Conservation (phyloP, 495 filamentous ascomycete species). For the Trichocladium uniseriatum region DNA sequence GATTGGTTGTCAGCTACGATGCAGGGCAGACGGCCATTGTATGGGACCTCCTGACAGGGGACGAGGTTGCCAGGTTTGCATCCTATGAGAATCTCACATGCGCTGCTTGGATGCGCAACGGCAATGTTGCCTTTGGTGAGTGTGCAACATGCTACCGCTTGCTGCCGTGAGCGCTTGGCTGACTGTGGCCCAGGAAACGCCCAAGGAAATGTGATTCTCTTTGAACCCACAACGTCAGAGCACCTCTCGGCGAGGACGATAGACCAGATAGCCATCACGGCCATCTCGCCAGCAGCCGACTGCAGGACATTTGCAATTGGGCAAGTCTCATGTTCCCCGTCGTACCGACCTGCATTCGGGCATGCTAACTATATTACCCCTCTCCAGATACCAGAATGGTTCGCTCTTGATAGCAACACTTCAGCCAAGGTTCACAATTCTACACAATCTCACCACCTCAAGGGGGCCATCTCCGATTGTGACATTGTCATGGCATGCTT, state of each 20-base stretch:
- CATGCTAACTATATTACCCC: neutral
- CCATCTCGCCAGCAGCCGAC: slow-evolving; percentile 82
- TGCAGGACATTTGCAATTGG: slow-evolving; percentile 96
- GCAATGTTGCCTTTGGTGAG: slow-evolving; percentile 92
- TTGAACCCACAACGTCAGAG: slow-evolving; percentile 87
- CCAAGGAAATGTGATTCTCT: slow-evolving; percentile 88
- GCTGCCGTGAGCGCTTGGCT: slow-evolving; percentile 6
- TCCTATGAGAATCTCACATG: slow-evolving; percentile 79
- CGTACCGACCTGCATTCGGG: neutral
- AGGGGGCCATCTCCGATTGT: slow-evolving; percentile 80
- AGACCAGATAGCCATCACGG: slow-evolving; percentile 81
- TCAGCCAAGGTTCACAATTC: slow-evolving; percentile 85
- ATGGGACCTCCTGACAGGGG: slow-evolving; percentile 91
- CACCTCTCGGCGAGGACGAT: slow-evolving; percentile 89
- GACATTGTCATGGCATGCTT: slow-evolving; percentile 92
- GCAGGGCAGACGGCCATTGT: slow-evolving; percentile 85
- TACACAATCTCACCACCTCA: slow-evolving; percentile 81
- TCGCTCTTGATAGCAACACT: slow-evolving; percentile 85
- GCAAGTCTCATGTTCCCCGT: slow-evolving; percentile 39
- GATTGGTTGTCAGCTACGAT: slow-evolving; percentile 90
- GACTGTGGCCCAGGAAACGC: slow-evolving; percentile 53
- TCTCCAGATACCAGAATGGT: slow-evolving; percentile 78
- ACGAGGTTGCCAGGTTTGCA: slow-evolving; percentile 79
- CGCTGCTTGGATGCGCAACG: slow-evolving; percentile 94
- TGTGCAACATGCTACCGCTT: slow-evolving; percentile 16